Evolutionary conservation across 1,139 yeast genomes (phyloP), one percentile per base, ranked within the genome.

Genomic region (Yamadazyma atlantica): DNA sequence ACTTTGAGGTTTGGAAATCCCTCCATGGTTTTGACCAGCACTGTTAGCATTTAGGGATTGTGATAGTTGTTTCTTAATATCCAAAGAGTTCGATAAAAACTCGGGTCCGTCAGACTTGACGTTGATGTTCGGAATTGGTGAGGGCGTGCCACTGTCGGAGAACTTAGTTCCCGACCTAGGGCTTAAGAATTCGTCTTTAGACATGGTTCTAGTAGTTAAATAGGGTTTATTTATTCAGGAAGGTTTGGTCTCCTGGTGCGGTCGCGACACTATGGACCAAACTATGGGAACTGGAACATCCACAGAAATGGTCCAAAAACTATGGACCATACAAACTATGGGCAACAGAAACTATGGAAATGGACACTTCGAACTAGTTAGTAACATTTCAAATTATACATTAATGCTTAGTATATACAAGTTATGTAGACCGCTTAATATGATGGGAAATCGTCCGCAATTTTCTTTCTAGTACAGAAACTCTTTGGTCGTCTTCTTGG

Each of bases 1-100:
- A 8, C 70, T 60, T 18, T 64, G 69, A 1, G 75, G 75, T 44
- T 71, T 71, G 29, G 62, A 50, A 12, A 69, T 60, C 0, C 75
- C 75, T 15, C 69, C 69, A 28, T 56, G 57, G 16, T 37, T 34
- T n/a, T 7, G 14, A 16, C 63, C 62, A 13, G 8, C 17, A 24
- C 53, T 53, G 5, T 44, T 45, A 15, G 53, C 49, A 10, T 48
- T 48, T 35, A 69, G 56, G 19, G 74, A 66, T 46, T 67, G 75
- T 17, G 72, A 64, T 18, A 71, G 57, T 48, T 40, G 43, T 7
- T 34, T 29, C 23, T 40, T 40, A 10, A 40, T 40, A 17, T 40
- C 43, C 14, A 57, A 47, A 9, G 71, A 62, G 35, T 58, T 55
- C 41, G 63, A 57, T 31, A 62, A 53, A 14, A 66, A 48, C 13